Base-by-base conservation (phyloP, 1,284 basidiomycete species). In the Trichosporon sp. region DNA sequence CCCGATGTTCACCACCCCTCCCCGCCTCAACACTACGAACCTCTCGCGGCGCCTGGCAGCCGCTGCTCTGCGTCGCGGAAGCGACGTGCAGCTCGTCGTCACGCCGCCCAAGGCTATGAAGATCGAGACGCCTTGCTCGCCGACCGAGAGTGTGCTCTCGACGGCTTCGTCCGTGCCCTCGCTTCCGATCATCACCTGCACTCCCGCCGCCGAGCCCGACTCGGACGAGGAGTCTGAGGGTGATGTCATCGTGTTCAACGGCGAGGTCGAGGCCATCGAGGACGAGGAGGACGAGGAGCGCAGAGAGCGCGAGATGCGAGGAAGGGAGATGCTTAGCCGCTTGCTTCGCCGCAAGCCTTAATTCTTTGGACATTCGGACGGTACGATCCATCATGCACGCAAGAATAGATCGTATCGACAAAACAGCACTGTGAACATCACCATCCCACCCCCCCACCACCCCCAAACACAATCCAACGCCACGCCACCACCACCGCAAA, bases 181-280 rank as follows among this genome's bases (percentile, higher is more conserved):
- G n/a, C 74, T 81, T 25, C 80, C 80, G 2, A 80, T 78, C 62
- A 82, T 82, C 74, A 82, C 80, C 12, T 81, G 80, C 74, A 82
- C 80, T 13, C 80, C 79, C 15, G 80, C 80, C 11, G 74, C 75
- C 63, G 79, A 80, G 68, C 70, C 73, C n/a, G 78, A 80, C 53
- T 80, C 79, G 65, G 79, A 81, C 65, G 78, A 79, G 65, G 79
- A 78, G 63, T 70, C 71, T 13, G 73, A 74, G 58, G 69, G 66
- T 44, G 73, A 74, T 56, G 68, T 73, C 38, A 69, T 74, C 21
- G 73, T 74, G 35, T 74, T 74, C 44, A 65, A 60, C 8, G 73
- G 71, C 34, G 71, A 69, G 58, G 42, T 64, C 25, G 71, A 70
- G 47, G 47, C 65, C 15, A 66, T 68, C 15, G 65, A 70, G 25